phyloP scores from a whole-genome alignment of 257 asterid genomes.

The Eucommia ulmoides region DNA sequence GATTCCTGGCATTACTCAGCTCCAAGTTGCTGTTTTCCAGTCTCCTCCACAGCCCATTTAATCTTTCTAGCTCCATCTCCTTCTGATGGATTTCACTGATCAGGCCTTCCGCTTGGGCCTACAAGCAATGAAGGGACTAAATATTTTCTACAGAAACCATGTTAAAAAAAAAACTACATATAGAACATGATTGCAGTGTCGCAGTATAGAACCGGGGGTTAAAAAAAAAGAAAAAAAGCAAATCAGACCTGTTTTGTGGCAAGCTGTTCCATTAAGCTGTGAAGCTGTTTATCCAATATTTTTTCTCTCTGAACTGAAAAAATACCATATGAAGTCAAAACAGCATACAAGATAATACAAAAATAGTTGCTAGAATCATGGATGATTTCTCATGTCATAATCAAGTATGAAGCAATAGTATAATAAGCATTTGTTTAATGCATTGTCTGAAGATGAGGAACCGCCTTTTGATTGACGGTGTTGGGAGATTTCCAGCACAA shows the following conservation, averaged over 20 bases:
- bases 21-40: constrained; percentile 42
- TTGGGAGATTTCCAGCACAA: no score
- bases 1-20: constrained; percentile 42
- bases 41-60: constrained; percentile 49
- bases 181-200: background rate
- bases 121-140: constrained; percentile 11
- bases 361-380: background rate
- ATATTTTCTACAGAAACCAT: background rate
- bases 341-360: background rate
- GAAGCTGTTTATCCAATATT: constrained; percentile 84
- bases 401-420: constrained; percentile 5
- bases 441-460: no score
- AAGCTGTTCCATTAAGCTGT: constrained; percentile 83
- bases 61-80: constrained; percentile 74
- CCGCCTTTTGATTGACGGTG: no score
- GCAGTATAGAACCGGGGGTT: background rate
- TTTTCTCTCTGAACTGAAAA: constrained; percentile 86
- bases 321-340: constrained; percentile 4
- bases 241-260: constrained; percentile 65
- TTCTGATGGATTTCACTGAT: constrained; percentile 44
- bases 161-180: background rate
- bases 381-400: background rate
- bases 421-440: no score
- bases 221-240: background rate
- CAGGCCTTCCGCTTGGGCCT: constrained; percentile 89